Conservation (phyloP, 2,329 filamentous ascomycete genomes). For the Aspergillus sp. region DNA sequence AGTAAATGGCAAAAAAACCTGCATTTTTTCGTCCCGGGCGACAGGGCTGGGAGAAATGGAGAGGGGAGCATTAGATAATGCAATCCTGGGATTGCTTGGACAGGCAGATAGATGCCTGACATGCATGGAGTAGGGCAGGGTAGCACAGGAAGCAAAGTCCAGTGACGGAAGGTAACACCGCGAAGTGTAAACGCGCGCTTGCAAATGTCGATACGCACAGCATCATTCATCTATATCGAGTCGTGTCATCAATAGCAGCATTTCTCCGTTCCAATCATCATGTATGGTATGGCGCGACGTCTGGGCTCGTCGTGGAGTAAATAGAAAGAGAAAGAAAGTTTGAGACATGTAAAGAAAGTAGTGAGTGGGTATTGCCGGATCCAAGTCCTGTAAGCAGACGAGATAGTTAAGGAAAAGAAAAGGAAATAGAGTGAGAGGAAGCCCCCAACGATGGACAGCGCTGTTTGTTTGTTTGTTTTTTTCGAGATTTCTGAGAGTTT, state of each 20-base stretch:
- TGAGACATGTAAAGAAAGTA: constrained; percentile 15
- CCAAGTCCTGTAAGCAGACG: constrained; percentile 1
- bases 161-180: constrained; percentile 10
- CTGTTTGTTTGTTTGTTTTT: constrained; percentile 12
- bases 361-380: constrained; percentile 15
- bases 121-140: constrained; percentile 10
- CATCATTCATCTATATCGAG: constrained; percentile 27
- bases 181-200: constrained; percentile 20
- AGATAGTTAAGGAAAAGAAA: constrained; percentile 3
- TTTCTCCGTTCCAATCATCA: constrained; percentile 31
- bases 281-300: constrained; percentile 23
- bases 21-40: constrained; percentile 5
- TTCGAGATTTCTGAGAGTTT: not conserved
- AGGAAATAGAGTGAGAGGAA: constrained; percentile 16
- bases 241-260: constrained; percentile 30
- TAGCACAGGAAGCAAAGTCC: constrained; percentile 14
- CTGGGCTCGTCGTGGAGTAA: constrained; percentile 18
- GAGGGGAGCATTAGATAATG: constrained; percentile 19
- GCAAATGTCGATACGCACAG: constrained; percentile 22
- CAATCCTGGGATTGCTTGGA: constrained; percentile 10
- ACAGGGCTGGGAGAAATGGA: constrained; percentile 15
- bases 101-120: constrained; percentile 6
- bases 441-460: not conserved
- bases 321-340: constrained; percentile 21
- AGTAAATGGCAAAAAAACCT: constrained; percentile 7